Evolutionary conservation across 192 early-diverging fungal genomes (phyloP), one percentile per base, ranked within the genome.

Genomic region (Coemansia erecta): DNA sequence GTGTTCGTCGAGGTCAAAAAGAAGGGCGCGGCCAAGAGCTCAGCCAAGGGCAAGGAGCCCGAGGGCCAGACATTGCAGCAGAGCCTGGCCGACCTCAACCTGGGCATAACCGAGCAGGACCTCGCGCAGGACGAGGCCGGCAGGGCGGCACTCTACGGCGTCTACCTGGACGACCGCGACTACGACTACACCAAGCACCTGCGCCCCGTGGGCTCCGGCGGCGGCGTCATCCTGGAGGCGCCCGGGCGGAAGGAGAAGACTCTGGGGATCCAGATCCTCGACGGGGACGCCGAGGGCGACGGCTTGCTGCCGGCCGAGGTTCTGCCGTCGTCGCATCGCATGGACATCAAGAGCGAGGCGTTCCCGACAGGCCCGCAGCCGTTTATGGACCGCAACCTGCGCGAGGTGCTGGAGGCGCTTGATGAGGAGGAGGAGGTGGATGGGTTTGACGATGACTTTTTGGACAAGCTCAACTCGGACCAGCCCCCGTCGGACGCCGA

Each of bases 171-270:
- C 59, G 94, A 99, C 72, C 81, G 85, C 53, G 83, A 92, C 35
- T 99, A 98, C 73, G 91, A 99, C 73, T 98, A 99, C 76, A 85
- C 88, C 56, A 85, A 97, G 81, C 95, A 99, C 58, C 82, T 99
- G 68, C 87, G 87, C 40, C 68, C 80, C 26, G 92, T 98, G 18
- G 95, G 95, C 17, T 75, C 78, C 13, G 81, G 89, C 22, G 82
- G 81, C 24, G 92, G 89, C 21, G 87, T 96, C 41, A 86, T 92
- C 47, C 63, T 99, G 50, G 86, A 90, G 55, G 91, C 40, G 67
- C 57, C 72, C 23, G 68, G 70, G 43, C 77, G 79, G 18, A 87
- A 87, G 51, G 77, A 73, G 72, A 85, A 60, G 55, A 79, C 57
- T 62, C 83, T 70, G 11, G 47, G 53, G 39, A 53, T 80, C 8